Base-by-base conservation (phyloP, 768 basidiomycete species). In the Chalciporus chontae region DNA sequence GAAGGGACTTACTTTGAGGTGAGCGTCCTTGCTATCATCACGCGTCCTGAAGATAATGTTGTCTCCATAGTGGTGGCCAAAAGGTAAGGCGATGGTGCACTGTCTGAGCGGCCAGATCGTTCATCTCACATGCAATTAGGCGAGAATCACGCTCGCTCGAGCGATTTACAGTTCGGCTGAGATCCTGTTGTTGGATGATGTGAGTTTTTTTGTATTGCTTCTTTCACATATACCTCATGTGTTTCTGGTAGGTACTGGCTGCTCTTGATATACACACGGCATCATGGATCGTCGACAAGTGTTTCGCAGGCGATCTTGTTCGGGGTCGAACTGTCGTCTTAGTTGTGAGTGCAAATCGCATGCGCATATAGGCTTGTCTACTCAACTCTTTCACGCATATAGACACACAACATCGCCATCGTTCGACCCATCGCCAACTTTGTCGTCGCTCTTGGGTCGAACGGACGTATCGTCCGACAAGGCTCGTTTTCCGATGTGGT, bases 151-250 rank as follows among this genome's bases (percentile, higher is more conserved):
- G 1, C 67, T 82, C 18, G 83, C 83, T 3, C 70, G 82, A 7
- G 81, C 82, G 0, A 67, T 83, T 2, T 85, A 85, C 61, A 79
- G 78, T 2, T 66, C 66, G n/a, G 81, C 87, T 0, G 64, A 79
- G 21, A 79, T 83, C 15, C 60, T 92, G 6, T 65, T 92, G 10
- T 67, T 90, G 37, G 89, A 92, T 57, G 88, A 90, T 59, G 79
- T 88, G 32, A 45, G 51, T 47, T n/a, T n/a, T 14, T 24, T 14
- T 11, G 11, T 29, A 8, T 55, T 19, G 31, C 18, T 8, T 27
- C 10, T 11, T 31, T 3, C 10, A 9, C 3, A 4, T 11, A 37
- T 3, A 19, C n/a, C 32, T 50, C 29, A 31, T 32, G 14, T 8
- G n/a, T 29, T 15, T 13, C 9, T 13, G 4, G 8, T 14, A 59